Conservation (phyloP, 306 rosid genomes). For the Lagenaria siceraria region DNA sequence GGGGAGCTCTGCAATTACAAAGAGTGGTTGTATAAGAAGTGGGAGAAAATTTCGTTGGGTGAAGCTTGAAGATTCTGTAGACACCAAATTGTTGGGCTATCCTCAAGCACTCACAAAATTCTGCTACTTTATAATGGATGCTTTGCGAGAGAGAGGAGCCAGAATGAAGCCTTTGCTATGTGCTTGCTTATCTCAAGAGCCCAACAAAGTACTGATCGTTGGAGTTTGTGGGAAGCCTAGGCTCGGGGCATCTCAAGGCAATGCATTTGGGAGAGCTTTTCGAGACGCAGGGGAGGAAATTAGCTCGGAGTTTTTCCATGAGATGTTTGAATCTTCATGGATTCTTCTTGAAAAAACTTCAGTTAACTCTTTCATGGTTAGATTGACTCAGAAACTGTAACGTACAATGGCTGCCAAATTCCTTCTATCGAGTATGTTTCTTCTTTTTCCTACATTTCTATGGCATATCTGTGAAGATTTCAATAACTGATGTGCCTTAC, state of each 20-base stretch:
- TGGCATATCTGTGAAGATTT: not conserved
- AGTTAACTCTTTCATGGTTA: constrained; percentile 80
- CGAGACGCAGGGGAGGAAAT: constrained; percentile 68
- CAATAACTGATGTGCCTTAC: not conserved
- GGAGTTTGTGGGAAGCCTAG: constrained; percentile 97
- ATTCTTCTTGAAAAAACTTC: constrained; percentile 55
- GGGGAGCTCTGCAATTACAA: constrained; percentile 75
- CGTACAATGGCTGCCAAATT: constrained; percentile 9
- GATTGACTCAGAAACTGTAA: constrained; percentile 79
- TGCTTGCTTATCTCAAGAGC: constrained; percentile 84
- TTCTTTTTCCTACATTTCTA: not conserved
- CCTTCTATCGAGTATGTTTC: not conserved
- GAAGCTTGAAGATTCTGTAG: constrained; percentile 68
- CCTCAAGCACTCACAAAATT: constrained; percentile 93
- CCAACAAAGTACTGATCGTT: constrained; percentile 58
- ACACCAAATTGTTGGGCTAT: constrained; percentile 60
- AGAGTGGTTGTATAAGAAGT: constrained; percentile 70
- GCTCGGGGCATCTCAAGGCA: constrained; percentile 77
- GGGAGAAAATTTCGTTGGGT: constrained; percentile 92
- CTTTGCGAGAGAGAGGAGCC: constrained; percentile 83
- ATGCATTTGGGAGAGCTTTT: constrained; percentile 77
- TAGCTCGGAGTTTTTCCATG: constrained; percentile 71
- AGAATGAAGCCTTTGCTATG: constrained; percentile 90
- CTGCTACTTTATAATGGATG: constrained; percentile 92
- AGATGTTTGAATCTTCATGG: constrained; percentile 93